A percentile compares a stretch with the other conserved stretches of the same genome.
Evolutionary conservation across 2,329 filamentous ascomycete species (phyloP).

Genomic region (Epichloe brachyelytri): DNA sequence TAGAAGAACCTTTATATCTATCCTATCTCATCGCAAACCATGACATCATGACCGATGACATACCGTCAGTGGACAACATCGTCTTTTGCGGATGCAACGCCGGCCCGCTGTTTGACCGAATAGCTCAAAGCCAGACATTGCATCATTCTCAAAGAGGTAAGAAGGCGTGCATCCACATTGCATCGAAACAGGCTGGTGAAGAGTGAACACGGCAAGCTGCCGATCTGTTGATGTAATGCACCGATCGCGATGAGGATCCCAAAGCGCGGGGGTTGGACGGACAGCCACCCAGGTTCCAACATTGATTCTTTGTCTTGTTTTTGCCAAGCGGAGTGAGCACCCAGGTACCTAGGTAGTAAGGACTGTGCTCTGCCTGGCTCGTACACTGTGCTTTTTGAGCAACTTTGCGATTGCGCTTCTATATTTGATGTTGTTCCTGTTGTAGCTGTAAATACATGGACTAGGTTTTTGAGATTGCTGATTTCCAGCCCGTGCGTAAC

Average conservation of each 20-base stretch:
- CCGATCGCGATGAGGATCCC: background rate
- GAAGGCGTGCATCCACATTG: background rate
- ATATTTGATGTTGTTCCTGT: background rate
- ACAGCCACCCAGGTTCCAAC: background rate
- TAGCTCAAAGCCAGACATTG: background rate
- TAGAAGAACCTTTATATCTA: background rate
- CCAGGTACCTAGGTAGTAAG: background rate
- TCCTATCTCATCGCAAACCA: background rate
- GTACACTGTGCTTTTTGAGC: too few species aligned
- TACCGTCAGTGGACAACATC: background rate
- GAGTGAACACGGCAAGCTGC: background rate
- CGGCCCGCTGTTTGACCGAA: background rate
- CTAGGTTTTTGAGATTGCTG: too few species aligned
- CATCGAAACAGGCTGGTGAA: background rate
- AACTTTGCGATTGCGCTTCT: background rate
- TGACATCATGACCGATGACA: slow-evolving; percentile 3
- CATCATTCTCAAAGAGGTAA: slow-evolving; percentile 1
- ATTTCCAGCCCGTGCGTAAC: background rate
- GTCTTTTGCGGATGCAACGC: background rate
- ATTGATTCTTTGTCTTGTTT: background rate
- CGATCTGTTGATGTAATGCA: background rate
- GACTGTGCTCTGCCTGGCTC: too few species aligned
- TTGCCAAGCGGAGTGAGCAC: background rate
- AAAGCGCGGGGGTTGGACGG: background rate
- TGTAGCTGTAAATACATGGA: too few species aligned